Base-by-base conservation (phyloP, 352 stramenopile species). In the Globisporangium mamillatum region DNA sequence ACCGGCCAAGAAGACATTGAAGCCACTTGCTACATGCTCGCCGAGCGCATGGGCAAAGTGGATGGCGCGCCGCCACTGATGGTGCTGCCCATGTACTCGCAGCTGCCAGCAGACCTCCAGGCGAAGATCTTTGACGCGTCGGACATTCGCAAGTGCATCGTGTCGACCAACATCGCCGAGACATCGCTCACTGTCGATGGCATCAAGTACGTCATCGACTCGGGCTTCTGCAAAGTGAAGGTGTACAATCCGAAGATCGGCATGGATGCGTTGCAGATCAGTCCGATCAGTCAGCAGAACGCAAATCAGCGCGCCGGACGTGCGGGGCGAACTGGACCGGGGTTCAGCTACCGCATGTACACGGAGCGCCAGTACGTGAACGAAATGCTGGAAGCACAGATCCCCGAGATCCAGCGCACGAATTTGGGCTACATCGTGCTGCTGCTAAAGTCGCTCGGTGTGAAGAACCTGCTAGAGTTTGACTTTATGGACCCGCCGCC, bases 1-100 rank as follows among this genome's bases (percentile, higher is more conserved):
- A 99, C 98, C 1, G 98, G 98, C 7, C 98, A 99, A 80, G 97
- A 99, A 79, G 98, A 99, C 72, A 99, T 99, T 74, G 98, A 99
- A 64, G 89, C 94, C 9, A 97, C 92, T 14, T 98, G 94, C 70
- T 97, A 89, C 65, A 88, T 99, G 27, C 66, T 99, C 3, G 94
- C 95, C 14, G 94, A 99, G 65, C 94, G 97, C n/a, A 98, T 99
- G 81, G 89, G 85, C 20, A 93, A 96, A 55, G 76, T 99, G 16
- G 93, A 96, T 36, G 92, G 94, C 50, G 88, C 95, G 4, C 93
- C 95, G 22, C 96, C 97, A 22, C 80, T 99, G 7, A 90, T 99
- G 71, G 86, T 99, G 41, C 83, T 99, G 9, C 98, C 98, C n/a
- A 99, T 99, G 97, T 99, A 99, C 80, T 99, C 95, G 52, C 97